Conservation (phyloP, 345 rosid species). For the Kandelia obovata region DNA sequence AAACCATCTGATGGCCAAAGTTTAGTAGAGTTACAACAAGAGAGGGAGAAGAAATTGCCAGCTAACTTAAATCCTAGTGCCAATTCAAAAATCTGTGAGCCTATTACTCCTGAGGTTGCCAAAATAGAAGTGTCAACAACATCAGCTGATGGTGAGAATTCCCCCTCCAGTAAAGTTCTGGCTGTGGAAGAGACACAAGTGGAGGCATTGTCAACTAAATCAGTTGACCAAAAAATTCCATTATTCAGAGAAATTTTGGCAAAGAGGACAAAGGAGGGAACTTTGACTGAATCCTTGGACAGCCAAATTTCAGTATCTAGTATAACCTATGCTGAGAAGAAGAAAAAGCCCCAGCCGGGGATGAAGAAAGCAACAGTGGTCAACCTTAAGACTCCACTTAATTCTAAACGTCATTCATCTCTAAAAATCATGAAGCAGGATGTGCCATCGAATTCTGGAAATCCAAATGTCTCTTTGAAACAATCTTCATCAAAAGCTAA, state of each 20-base stretch:
- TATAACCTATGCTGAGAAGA: not conserved
- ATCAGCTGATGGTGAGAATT: slow-evolving; percentile 3
- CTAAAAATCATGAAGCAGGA: slow-evolving; percentile 19
- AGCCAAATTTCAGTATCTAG: not conserved
- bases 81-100: slow-evolving; percentile 9
- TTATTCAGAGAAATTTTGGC: slow-evolving; percentile 5
- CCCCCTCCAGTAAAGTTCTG: not conserved
- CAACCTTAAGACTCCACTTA: slow-evolving; percentile 12
- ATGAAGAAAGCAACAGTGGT: slow-evolving; percentile 1
- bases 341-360: not conserved
- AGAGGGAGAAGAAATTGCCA: slow-evolving; percentile 30
- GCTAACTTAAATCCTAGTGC: slow-evolving; percentile 26
- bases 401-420: slow-evolving; percentile 3
- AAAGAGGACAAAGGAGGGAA: slow-evolving; percentile 9
- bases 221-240: slow-evolving; percentile 17
- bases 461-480: slow-evolving; percentile 2
- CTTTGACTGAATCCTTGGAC: slow-evolving; percentile 11
- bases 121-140: slow-evolving; percentile 24
- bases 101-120: slow-evolving; percentile 22
- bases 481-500: slow-evolving; percentile 23
- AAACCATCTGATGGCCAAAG: slow-evolving; percentile 34
- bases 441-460: slow-evolving; percentile 26
- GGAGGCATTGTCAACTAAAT: slow-evolving; percentile 4
- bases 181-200: not conserved
- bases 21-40: slow-evolving; percentile 26